phyloP scores from a whole-genome alignment of 2,329 filamentous ascomycete species.

The Xylaria sp. region DNA sequence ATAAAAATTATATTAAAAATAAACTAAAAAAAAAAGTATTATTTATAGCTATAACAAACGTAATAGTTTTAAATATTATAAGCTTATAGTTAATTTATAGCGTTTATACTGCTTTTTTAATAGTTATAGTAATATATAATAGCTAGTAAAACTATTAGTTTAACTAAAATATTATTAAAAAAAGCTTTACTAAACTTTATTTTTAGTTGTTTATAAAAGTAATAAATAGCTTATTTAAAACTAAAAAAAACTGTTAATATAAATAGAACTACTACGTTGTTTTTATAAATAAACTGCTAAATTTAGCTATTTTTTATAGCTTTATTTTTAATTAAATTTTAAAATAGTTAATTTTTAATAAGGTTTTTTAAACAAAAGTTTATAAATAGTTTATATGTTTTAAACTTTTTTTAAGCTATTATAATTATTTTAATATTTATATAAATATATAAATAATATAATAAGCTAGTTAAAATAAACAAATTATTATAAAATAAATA shows the following conservation, averaged over 20 bases:
- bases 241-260: slow-evolving; percentile 7
- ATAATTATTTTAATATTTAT: too few species aligned
- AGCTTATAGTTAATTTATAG: background rate
- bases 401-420: too few species aligned
- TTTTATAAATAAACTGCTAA: background rate
- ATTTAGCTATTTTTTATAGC: background rate
- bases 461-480: too few species aligned
- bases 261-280: background rate
- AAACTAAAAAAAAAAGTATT: too few species aligned
- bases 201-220: background rate
- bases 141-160: background rate
- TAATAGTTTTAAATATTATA: background rate
- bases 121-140: slow-evolving; percentile 10
- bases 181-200: background rate
- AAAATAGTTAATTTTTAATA: background rate
- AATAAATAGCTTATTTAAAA: background rate
- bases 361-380: too few species aligned
- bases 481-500: too few species aligned
- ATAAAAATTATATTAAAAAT: too few species aligned
- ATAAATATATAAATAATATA: too few species aligned
- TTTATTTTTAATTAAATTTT: background rate
- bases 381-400: too few species aligned
- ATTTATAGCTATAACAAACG: too few species aligned
- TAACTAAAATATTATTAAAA: background rate
- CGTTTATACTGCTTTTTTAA: slow-evolving; percentile 1